phyloP scores from a whole-genome alignment of 202 grass and related monocot species.

The Bolboschoenoplectus hybrid region DNA sequence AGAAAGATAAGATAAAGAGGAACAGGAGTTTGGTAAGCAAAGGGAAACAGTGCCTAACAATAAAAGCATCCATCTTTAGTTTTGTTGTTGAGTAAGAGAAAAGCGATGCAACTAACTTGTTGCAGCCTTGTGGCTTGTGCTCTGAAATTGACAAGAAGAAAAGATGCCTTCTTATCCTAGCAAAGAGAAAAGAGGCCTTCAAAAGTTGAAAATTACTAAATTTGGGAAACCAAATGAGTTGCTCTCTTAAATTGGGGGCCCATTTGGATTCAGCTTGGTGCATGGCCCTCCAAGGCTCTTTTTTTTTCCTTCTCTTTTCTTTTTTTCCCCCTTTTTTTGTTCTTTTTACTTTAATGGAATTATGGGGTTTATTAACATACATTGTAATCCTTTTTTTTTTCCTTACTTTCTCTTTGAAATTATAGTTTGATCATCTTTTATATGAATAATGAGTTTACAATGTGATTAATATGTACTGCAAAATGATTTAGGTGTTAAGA shows the following conservation, averaged over 20 bases:
- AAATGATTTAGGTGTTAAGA: neutral
- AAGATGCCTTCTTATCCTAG: constrained; percentile 26
- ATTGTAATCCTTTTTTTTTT: neutral
- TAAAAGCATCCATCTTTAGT: constrained; percentile 22
- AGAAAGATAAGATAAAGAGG: neutral
- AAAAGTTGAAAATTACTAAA: constrained; percentile 9
- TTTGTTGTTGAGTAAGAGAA: neutral
- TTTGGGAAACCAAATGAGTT: constrained; percentile 24
- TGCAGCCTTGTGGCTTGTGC: constrained; percentile 21
- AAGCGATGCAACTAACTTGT: neutral
- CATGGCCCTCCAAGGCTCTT: neutral
- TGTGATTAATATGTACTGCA: neutral
- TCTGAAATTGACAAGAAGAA: constrained; percentile 26
- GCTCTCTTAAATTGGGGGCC: constrained; percentile 20
- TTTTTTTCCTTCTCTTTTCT: neutral
- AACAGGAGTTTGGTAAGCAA: neutral
- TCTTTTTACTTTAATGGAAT: neutral
- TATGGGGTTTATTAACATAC: neutral
- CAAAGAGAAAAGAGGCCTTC: neutral
- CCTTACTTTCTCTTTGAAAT: neutral
- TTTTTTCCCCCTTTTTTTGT: neutral
- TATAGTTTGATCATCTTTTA: neutral
- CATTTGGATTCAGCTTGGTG: constrained; percentile 2
- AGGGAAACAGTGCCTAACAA: neutral
- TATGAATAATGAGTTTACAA: neutral